Evolutionary conservation across 1,284 basidiomycete genomes (phyloP).

Genomic region (Sanguinoderma infundibulare): DNA sequence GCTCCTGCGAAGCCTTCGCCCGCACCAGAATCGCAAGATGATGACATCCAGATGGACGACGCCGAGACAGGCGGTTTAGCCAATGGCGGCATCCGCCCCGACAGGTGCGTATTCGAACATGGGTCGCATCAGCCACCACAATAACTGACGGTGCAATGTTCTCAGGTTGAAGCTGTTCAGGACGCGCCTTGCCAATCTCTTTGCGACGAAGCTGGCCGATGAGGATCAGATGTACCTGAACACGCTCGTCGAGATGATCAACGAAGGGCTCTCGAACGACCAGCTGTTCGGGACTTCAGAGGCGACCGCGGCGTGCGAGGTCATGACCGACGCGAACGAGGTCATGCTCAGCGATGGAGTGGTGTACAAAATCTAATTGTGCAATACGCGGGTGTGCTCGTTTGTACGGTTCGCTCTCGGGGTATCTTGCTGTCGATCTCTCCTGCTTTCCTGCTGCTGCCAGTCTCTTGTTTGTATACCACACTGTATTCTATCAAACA

Average conservation of each 20-base stretch:
- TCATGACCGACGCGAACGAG: slow-evolving; percentile 86
- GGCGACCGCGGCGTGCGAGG: slow-evolving; percentile 73
- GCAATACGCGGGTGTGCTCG: not conserved
- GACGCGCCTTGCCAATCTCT: slow-evolving; percentile 70
- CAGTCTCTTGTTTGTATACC: not conserved
- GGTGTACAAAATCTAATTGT: slow-evolving; percentile 66
- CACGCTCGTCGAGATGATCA: slow-evolving; percentile 78
- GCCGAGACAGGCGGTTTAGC: slow-evolving; percentile 43
- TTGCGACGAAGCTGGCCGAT: slow-evolving; percentile 71
- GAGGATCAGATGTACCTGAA: slow-evolving; percentile 77
- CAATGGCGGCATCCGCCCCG: slow-evolving; percentile 51
- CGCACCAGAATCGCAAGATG: slow-evolving; percentile 46
- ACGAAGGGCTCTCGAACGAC: slow-evolving; percentile 73
- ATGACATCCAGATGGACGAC: slow-evolving; percentile 66
- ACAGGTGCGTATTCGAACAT: slow-evolving; percentile 55
- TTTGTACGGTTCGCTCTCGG: not conserved
- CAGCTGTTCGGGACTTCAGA: slow-evolving; percentile 83
- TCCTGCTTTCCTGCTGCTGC: not conserved
- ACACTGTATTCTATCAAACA: slow-evolving; percentile 1
- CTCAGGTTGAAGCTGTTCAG: slow-evolving; percentile 80
- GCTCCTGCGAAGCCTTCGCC: slow-evolving; percentile 15
- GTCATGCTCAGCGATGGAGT: slow-evolving; percentile 88
- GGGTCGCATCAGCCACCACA: no score
- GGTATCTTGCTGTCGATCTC: not conserved
- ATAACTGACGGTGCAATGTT: not conserved